phyloP scores from a whole-genome alignment of 148 eudicot species.

The Rhododendron mucronatum region DNA sequence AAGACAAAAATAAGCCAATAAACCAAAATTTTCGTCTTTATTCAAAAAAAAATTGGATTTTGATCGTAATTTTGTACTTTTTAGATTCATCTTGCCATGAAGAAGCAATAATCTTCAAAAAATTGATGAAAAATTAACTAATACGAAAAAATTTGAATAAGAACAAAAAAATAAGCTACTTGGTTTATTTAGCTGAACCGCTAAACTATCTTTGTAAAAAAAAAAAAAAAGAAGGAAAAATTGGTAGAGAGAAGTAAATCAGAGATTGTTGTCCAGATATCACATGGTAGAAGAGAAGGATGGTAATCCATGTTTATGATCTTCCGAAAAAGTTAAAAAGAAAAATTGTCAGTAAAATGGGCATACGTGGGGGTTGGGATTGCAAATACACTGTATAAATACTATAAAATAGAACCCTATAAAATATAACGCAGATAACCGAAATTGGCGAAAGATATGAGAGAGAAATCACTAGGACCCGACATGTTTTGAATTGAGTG shows the following conservation, averaged over 20 bases:
- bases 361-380: not conserved
- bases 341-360: not conserved
- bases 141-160: too few relatives aligned
- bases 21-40: too few relatives aligned
- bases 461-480: not conserved
- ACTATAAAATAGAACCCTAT: not conserved
- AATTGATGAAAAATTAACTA: too few relatives aligned
- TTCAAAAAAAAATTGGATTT: too few relatives aligned
- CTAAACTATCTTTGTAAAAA: too few relatives aligned
- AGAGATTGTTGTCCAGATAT: not conserved
- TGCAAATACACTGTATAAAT: not conserved
- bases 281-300: not conserved
- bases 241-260: not conserved
- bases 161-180: too few relatives aligned
- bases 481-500: not conserved
- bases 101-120: too few relatives aligned
- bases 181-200: too few relatives aligned
- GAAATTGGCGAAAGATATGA: not conserved
- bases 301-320: not conserved
- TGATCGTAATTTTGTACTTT: too few relatives aligned
- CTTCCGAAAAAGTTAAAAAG: not conserved
- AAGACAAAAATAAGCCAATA: too few relatives aligned
- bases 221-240: not conserved
- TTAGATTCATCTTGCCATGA: too few relatives aligned
- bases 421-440: not conserved